Conservation (phyloP, 805 yeast genomes). For the Danielozyma ontarioensis region DNA sequence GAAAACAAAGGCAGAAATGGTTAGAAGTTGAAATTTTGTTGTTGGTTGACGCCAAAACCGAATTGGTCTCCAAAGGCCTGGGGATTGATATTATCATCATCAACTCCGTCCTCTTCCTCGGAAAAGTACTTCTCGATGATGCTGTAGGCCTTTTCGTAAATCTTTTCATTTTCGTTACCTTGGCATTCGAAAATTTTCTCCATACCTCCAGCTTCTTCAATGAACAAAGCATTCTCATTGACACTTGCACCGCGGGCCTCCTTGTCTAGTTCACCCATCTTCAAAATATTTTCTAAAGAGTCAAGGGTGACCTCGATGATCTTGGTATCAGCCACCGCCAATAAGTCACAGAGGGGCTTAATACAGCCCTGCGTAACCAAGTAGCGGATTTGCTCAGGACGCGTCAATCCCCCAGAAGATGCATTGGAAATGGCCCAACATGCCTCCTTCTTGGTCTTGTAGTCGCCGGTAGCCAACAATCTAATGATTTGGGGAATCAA, state of each 20-base stretch:
- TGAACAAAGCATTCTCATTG: constrained; percentile 84
- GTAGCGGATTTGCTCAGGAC: constrained; percentile 91
- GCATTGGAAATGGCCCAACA: constrained; percentile 99
- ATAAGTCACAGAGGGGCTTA: constrained; percentile 91
- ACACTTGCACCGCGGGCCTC: constrained; percentile 63
- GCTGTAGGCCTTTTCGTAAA: constrained; percentile 84
- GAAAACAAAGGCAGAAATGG: constrained; percentile 17
- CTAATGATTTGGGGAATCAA: constrained; percentile 87
- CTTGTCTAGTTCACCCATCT: constrained; percentile 90
- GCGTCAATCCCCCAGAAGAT: constrained; percentile 87
- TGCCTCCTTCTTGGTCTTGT: constrained; percentile 96
- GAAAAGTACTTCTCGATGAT: constrained; percentile 90
- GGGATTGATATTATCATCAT: constrained; percentile 67
- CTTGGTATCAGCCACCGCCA: constrained; percentile 82
- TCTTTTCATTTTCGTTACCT: constrained; percentile 83
- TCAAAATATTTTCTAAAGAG: constrained; percentile 88
- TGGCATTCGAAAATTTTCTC: constrained; percentile 94
- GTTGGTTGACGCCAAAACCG: constrained; percentile 76
- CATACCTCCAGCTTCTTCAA: constrained; percentile 98
- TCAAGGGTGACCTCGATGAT: constrained; percentile 93
- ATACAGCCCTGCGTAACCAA: constrained; percentile 94
- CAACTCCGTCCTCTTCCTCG: constrained; percentile 71
- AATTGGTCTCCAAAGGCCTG: constrained; percentile 77
- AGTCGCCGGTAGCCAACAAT: constrained; percentile 75
- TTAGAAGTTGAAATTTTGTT: constrained; percentile 44